Conservation (phyloP, 208 protist genomes). For the Wallacemonas sp. region DNA sequence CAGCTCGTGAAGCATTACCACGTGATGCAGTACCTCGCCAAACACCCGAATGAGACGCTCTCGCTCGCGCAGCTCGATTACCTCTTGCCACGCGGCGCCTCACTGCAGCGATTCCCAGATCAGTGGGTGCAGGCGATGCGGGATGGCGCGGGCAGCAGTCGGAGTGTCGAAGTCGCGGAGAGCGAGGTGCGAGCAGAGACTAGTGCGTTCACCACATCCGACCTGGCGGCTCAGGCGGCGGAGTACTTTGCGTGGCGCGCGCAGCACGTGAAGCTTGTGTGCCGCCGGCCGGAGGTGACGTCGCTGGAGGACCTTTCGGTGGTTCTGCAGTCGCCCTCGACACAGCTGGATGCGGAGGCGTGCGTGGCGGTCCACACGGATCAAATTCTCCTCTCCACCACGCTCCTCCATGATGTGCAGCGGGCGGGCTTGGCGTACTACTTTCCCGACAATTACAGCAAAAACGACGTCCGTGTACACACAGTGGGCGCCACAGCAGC, state of each 20-base stretch:
- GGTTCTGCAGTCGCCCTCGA: slow-evolving; percentile 58
- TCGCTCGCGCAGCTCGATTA: slow-evolving; percentile 81
- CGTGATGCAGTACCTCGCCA: slow-evolving; percentile 72
- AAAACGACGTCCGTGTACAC: not conserved
- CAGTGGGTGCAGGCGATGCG: slow-evolving; percentile 70
- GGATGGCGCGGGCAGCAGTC: slow-evolving; percentile 49
- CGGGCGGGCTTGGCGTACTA: slow-evolving; percentile 67
- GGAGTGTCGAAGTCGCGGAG: slow-evolving; percentile 62
- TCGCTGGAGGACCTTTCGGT: slow-evolving; percentile 50
- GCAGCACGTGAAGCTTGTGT: slow-evolving; percentile 39
- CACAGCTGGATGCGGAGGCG: slow-evolving; percentile 57
- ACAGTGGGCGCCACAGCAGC: not conserved
- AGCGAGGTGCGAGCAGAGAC: too few relatives aligned
- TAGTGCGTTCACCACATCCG: too few relatives aligned
- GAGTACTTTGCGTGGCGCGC: slow-evolving; percentile 17
- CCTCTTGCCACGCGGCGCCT: slow-evolving; percentile 71
- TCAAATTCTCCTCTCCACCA: slow-evolving; percentile 57
- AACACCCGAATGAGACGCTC: slow-evolving; percentile 66
- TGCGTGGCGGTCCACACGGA: slow-evolving; percentile 87
- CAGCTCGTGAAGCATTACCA: slow-evolving; percentile 89
- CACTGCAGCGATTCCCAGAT: slow-evolving; percentile 74
- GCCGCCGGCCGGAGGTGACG: slow-evolving; percentile 46
- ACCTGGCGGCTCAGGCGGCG: not conserved
- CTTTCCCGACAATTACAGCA: slow-evolving; percentile 63
- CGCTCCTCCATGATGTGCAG: slow-evolving; percentile 50